Evolutionary conservation across 345 rosid species (phyloP), one percentile per base, ranked within the genome.

Genomic region (Lepidium sativum): DNA sequence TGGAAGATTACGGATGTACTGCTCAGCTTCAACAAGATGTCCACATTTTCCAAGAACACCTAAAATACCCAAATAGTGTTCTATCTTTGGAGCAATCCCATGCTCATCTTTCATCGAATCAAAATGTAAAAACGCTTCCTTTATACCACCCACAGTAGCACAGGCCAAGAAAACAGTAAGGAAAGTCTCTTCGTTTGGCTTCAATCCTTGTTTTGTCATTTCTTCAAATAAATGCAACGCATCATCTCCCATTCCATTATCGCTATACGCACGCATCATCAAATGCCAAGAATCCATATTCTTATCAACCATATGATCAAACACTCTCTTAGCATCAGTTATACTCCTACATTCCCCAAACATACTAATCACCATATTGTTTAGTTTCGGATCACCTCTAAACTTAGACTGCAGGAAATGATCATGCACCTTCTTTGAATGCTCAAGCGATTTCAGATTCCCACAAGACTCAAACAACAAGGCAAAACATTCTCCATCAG

Each of bases 361-460:
- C 92, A 86, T 88, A 62, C 73, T 70, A 69, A 84, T 80, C 68
- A 79, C 88, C 57, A 71, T 77, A 45, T 86, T 78, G 77, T 77
- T 84, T 71, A 86, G 59, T 38, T 20, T 63, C 16, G 81, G 69
- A 76, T 88, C 90, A 49, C 79, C 77, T 69, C 92, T 80, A 62
- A 62, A 82, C 2, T 50, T 57, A 1, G 88, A 84, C 54, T 81
- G 85, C 44, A 88, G 72, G 72, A 88, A 84, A 64, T 73, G 85
- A 77, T 86, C 92, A 45, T 86, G 89, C n/a, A 84, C 85, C 74
- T 82, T 88, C 68, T 86, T 88, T 0, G 90, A 83, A 70, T 82
- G 81, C 75, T 84, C 96, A n/a, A 77, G 83, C 0, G 73, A 78
- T 61, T 82, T 82, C 15, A 79, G 51, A 45, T 62, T 76, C 29